A percentile compares a stretch with the other conserved stretches of the same genome.
Evolutionary conservation across 2,329 filamentous ascomycete species (phyloP).

Genomic region (Elsinoe australis): DNA sequence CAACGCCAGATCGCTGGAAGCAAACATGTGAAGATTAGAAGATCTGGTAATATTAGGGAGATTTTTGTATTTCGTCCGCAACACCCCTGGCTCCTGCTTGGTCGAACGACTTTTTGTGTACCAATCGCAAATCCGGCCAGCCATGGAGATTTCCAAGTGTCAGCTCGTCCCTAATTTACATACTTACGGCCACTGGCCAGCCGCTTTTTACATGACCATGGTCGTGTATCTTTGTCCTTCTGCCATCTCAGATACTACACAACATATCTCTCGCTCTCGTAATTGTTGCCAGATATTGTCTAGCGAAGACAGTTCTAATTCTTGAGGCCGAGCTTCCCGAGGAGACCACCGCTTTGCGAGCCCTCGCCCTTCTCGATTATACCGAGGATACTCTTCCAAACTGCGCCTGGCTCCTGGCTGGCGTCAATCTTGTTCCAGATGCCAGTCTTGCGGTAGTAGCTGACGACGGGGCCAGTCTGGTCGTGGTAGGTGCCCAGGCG

Average conservation of each 20-base stretch:
- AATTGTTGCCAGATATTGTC: background rate
- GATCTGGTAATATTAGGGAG: constrained; percentile 10
- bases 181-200: constrained; percentile 15
- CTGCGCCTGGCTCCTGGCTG: constrained; percentile 87
- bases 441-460: constrained; percentile 94
- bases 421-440: constrained; percentile 97
- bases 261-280: background rate
- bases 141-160: constrained; percentile 1
- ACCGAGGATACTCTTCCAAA: constrained; percentile 86
- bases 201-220: constrained; percentile 16
- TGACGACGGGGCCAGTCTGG: constrained; percentile 86
- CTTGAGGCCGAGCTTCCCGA: constrained; percentile 49
- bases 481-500: constrained; percentile 85
- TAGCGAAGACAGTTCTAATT: constrained; percentile 33
- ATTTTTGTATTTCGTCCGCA: constrained; percentile 6
- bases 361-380: constrained; percentile 56
- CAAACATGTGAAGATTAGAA: constrained; percentile 1
- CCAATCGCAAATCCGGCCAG: background rate
- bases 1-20: background rate
- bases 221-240: background rate
- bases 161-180: constrained; percentile 18
- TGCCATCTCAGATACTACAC: background rate
- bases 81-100: too few relatives aligned
- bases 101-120: constrained; percentile 3
- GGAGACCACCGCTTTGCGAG: constrained; percentile 37